These are phyloP conservation scores for Vanderwaltozyma verrucispora DNA, from an alignment of 805 yeast species.

Conservation along the genomic window DNA sequence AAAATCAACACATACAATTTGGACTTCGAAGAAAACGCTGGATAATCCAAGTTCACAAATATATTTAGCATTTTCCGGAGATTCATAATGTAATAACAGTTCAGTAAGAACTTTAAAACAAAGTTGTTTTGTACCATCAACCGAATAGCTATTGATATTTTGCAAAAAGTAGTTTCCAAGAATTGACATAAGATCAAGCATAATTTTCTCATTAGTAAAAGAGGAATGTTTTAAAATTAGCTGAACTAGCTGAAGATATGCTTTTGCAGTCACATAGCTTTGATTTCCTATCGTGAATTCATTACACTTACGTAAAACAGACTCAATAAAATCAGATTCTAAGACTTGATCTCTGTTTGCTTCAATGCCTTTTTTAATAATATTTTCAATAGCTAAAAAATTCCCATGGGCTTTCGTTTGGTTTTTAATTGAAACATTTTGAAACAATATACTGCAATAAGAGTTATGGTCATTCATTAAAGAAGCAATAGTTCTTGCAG, in stretches of 20 bases:
- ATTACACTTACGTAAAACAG: constrained; percentile 1
- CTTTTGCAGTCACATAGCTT: constrained; percentile 29
- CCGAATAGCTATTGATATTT: constrained; percentile 17
- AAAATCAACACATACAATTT: constrained; percentile 32
- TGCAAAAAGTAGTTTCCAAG: constrained; percentile 31
- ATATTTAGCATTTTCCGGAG: constrained; percentile 15
- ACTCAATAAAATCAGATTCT: neutral
- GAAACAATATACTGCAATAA: constrained; percentile 24
- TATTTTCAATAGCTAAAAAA: constrained; percentile 37
- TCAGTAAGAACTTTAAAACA: constrained; percentile 29
- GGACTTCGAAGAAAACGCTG: constrained; percentile 38
- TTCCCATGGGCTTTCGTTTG: constrained; percentile 53
- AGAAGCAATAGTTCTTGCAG: constrained; percentile 59
- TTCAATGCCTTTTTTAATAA: constrained; percentile 10
- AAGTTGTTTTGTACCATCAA: constrained; percentile 44
- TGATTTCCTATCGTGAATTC: constrained; percentile 15
- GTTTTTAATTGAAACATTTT: constrained; percentile 10
- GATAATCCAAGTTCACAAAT: constrained; percentile 29
- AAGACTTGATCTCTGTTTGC: neutral
- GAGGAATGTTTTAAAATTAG: neutral
- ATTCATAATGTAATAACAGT: constrained; percentile 22
- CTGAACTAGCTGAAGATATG: constrained; percentile 19
- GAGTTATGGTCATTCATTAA: constrained; percentile 30
- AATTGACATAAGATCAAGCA: constrained; percentile 5
- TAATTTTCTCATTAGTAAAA: neutral